Percentiles rank a stretch among this genome's conserved stretches.
phyloP scores from a whole-genome alignment of 768 basidiomycete species.

The Suillus alpinus region DNA sequence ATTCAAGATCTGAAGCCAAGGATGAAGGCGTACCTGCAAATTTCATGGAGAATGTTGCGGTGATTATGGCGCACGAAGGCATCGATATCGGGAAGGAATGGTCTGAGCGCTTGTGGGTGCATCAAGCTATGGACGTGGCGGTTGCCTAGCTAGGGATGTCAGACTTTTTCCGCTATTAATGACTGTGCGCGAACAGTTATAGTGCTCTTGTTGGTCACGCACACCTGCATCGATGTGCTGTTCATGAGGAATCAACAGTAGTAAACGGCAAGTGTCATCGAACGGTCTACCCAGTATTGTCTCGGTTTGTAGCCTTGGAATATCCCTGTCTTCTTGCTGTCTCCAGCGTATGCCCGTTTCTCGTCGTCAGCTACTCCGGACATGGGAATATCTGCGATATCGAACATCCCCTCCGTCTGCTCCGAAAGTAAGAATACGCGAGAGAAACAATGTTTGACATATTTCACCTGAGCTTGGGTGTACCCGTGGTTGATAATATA shows the following conservation, averaged over 20 bases:
- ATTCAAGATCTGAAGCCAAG: background rate
- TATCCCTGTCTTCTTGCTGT: constrained; percentile 43
- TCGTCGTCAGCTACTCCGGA: constrained; percentile 39
- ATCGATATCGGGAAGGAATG: constrained; percentile 51
- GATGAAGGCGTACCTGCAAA: constrained; percentile 36
- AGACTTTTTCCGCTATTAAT: background rate
- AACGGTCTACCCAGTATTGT: constrained; percentile 42
- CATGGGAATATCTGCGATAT: constrained; percentile 48
- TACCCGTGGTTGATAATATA: constrained; percentile 37
- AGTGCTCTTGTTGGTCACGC: constrained; percentile 60
- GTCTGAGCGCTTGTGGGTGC: constrained; percentile 50
- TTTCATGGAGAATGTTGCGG: constrained; percentile 45
- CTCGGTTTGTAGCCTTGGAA: constrained; percentile 54
- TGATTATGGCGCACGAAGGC: constrained; percentile 52
- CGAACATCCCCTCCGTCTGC: constrained; percentile 46
- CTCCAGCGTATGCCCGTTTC: constrained; percentile 38
- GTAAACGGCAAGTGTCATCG: background rate
- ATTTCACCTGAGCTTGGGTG: constrained; percentile 31
- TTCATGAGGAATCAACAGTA: background rate
- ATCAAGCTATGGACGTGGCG: constrained; percentile 41
- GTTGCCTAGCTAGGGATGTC: constrained; percentile 39
- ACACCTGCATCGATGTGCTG: constrained; percentile 65
- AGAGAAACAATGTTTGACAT: background rate
- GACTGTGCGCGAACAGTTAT: constrained; percentile 44
- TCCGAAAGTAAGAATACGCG: background rate